These are phyloP conservation scores for Cryomyces minteri DNA, from an alignment of 495 filamentous ascomycete species.

Conservation along the genomic window DNA sequence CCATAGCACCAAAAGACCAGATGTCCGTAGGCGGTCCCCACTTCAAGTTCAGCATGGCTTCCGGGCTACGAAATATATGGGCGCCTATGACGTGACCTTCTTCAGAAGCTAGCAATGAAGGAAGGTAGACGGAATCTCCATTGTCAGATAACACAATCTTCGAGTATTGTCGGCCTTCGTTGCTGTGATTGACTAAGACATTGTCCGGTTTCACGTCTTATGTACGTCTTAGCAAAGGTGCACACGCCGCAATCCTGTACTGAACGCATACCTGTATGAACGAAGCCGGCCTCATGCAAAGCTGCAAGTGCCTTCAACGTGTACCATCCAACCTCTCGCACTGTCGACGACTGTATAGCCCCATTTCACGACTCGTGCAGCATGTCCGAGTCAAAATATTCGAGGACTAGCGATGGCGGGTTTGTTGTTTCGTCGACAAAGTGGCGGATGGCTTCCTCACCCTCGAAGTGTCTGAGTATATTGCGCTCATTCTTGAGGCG, in stretches of 20 bases:
- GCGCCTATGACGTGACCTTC: neutral
- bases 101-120: neutral
- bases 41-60: neutral
- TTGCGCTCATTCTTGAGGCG: neutral
- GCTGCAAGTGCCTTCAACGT: neutral
- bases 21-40: neutral
- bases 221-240: too few relatives aligned
- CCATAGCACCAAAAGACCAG: neutral
- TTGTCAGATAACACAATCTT: neutral
- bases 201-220: neutral
- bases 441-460: neutral
- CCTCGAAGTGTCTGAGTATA: neutral
- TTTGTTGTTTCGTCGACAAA: neutral
- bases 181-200: neutral
- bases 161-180: neutral
- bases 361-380: neutral
- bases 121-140: neutral
- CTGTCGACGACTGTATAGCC: neutral
- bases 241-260: too few relatives aligned
- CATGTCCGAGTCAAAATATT: neutral
- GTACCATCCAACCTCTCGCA: neutral
- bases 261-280: neutral
- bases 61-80: neutral
- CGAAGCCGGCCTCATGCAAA: neutral
- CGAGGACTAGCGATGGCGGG: neutral